A percentile compares a stretch with the other conserved stretches of the same genome.
phyloP scores from a whole-genome alignment of 805 yeast genomes.

The Sugiyamaella chiloensis region DNA sequence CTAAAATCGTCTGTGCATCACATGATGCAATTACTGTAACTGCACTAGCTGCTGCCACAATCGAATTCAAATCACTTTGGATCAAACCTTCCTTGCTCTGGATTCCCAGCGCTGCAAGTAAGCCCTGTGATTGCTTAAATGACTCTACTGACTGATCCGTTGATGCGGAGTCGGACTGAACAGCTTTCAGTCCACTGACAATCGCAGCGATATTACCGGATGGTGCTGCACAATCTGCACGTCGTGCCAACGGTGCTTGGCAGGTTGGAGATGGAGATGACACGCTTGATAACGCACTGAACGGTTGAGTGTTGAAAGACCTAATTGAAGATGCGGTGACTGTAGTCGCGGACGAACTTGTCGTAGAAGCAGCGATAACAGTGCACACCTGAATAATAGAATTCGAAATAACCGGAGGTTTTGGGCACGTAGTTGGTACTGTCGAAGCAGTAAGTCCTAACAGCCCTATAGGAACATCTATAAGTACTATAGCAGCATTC shows the following conservation, averaged over 20 bases:
- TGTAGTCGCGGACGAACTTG: slow-evolving; percentile 1
- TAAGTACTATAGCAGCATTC: background rate
- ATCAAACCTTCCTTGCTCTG: slow-evolving; percentile 26
- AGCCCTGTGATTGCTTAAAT: slow-evolving; percentile 21
- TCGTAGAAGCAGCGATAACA: slow-evolving; percentile 1
- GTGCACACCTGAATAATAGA: slow-evolving; percentile 2
- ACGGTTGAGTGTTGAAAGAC: background rate
- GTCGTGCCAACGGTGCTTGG: background rate
- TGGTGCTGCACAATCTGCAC: slow-evolving; percentile 1
- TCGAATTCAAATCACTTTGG: slow-evolving; percentile 19
- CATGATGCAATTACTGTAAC: slow-evolving; percentile 5
- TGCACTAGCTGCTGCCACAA: slow-evolving; percentile 12
- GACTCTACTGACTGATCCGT: slow-evolving; percentile 13
- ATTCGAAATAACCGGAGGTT: background rate
- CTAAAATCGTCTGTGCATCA: slow-evolving; percentile 10
- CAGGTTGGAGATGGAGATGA: background rate
- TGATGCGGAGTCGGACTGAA: slow-evolving; percentile 9
- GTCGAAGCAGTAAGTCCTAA: slow-evolving; percentile 7
- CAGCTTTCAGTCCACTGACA: slow-evolving; percentile 14
- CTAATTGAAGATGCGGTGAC: background rate
- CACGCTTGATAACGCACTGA: background rate
- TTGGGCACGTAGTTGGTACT: slow-evolving; percentile 1
- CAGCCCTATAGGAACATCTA: background rate
- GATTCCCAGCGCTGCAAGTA: slow-evolving; percentile 29
- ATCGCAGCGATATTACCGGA: slow-evolving; percentile 5